Percentiles rank a stretch among this genome's conserved stretches.
These are phyloP conservation scores for Kazachstania viticola DNA, from an alignment of 805 yeast species.

Conservation along the genomic window DNA sequence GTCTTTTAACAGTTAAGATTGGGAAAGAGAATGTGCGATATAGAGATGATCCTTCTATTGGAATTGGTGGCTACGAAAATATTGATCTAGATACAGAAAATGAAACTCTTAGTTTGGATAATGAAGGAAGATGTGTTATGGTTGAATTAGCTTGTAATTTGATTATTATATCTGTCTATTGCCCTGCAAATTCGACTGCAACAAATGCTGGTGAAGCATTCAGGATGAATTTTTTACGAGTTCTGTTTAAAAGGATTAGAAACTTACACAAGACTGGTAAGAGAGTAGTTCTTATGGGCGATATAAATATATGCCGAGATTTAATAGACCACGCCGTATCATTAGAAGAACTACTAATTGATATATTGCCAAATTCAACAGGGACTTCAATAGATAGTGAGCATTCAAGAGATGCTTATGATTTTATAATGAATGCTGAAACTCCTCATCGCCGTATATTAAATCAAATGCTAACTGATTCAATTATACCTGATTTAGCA, in stretches of 20 bases:
- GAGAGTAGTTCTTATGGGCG: constrained; percentile 75
- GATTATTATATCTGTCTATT: constrained; percentile 60
- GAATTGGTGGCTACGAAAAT: constrained; percentile 67
- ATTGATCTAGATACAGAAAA: constrained; percentile 21
- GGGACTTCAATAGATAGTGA: constrained; percentile 25
- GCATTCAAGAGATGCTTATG: constrained; percentile 25
- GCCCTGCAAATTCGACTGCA: constrained; percentile 81
- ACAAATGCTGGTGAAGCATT: constrained; percentile 55
- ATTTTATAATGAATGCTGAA: constrained; percentile 27
- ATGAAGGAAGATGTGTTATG: constrained; percentile 76
- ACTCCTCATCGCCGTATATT: constrained; percentile 33
- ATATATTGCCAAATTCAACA: constrained; percentile 30
- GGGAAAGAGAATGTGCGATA: constrained; percentile 7
- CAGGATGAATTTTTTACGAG: constrained; percentile 44
- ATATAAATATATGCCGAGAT: constrained; percentile 72
- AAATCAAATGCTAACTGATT: constrained; percentile 33
- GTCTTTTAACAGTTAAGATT: constrained; percentile 29
- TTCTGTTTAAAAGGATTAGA: constrained; percentile 50
- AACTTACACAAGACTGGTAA: constrained; percentile 47
- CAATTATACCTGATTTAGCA: constrained; percentile 22
- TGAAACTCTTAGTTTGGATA: constrained; percentile 40
- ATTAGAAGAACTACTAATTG: constrained; percentile 21
- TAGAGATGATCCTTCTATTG: constrained; percentile 12
- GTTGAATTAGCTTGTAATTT: constrained; percentile 56
- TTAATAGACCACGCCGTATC: constrained; percentile 73